Conservation (phyloP, 2,329 filamentous ascomycete genomes). For the Ceratocystis huliohia region DNA sequence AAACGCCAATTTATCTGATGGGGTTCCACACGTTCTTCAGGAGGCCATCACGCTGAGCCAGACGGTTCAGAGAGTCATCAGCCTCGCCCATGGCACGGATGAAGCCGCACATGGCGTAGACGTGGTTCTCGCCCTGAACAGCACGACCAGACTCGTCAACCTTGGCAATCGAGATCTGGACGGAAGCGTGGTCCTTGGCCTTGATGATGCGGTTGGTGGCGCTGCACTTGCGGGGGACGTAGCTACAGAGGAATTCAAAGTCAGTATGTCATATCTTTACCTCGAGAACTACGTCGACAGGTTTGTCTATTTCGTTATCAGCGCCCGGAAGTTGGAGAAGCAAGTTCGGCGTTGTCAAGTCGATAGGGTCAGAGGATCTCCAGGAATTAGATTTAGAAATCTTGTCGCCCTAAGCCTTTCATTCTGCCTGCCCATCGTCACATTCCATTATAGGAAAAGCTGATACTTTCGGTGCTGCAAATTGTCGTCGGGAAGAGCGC, state of each 20-base stretch:
- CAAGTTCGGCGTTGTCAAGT: not conserved
- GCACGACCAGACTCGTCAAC: constrained; percentile 98
- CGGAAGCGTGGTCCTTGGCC: constrained; percentile 98
- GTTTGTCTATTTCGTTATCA: not conserved
- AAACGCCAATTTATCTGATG: constrained; percentile 39
- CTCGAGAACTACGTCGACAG: not conserved
- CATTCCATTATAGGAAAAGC: not conserved
- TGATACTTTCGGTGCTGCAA: not conserved
- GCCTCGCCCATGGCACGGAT: constrained; percentile 95
- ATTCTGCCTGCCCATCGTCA: not conserved
- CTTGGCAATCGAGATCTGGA: constrained; percentile 94
- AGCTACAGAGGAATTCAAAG: constrained; percentile 40
- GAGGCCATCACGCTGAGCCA: constrained; percentile 90
- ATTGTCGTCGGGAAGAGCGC: constrained; percentile 1
- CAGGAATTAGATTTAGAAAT: not conserved
- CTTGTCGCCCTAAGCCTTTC: not conserved
- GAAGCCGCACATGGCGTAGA: constrained; percentile 95
- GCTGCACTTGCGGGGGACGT: constrained; percentile 97
- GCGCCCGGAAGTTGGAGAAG: not conserved
- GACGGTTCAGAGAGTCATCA: constrained; percentile 90
- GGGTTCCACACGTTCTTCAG: constrained; percentile 95
- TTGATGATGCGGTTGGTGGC: constrained; percentile 99
- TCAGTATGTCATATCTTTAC: constrained; percentile 6
- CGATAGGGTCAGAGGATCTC: not conserved
- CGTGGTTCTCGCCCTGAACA: constrained; percentile 86